These are phyloP conservation scores for Begonia fuchsioides DNA, from an alignment of 306 rosid genomes.

Conservation along the genomic window DNA sequence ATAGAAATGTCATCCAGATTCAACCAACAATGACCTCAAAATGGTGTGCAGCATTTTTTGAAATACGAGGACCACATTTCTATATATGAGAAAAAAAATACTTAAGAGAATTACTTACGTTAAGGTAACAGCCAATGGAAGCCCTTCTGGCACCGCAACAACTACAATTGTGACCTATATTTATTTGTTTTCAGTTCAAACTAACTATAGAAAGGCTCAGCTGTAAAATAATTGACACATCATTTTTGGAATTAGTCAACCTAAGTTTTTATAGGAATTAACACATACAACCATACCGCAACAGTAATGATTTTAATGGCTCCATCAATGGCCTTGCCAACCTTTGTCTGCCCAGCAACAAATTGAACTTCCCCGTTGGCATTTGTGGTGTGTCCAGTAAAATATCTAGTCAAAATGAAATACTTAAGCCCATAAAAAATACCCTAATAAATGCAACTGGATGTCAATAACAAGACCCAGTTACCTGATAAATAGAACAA, in stretches of 20 bases:
- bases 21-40: too few species aligned
- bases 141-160: constrained; percentile 98
- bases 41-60: too few species aligned
- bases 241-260: too few species aligned
- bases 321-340: constrained; percentile 61
- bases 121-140: constrained; percentile 85
- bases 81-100: too few species aligned
- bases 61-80: too few species aligned
- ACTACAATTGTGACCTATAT: constrained; percentile 82
- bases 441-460: not conserved
- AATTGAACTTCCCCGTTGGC: constrained; percentile 33
- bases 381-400: constrained; percentile 66
- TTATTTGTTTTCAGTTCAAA: not conserved
- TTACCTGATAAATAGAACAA: constrained; percentile 74
- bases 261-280: too few species aligned
- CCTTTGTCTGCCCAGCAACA: constrained; percentile 48
- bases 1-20: too few species aligned
- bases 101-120: constrained; percentile 36
- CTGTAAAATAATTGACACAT: too few species aligned
- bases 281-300: constrained; percentile 44
- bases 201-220: not conserved
- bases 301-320: constrained; percentile 85
- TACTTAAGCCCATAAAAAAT: constrained; percentile 2
- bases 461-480: constrained; percentile 4
- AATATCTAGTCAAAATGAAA: constrained; percentile 38